Percentiles rank a stretch among this genome's conserved stretches.
Conservation (phyloP, 306 rosid species). For the Benincasa hispida region DNA sequence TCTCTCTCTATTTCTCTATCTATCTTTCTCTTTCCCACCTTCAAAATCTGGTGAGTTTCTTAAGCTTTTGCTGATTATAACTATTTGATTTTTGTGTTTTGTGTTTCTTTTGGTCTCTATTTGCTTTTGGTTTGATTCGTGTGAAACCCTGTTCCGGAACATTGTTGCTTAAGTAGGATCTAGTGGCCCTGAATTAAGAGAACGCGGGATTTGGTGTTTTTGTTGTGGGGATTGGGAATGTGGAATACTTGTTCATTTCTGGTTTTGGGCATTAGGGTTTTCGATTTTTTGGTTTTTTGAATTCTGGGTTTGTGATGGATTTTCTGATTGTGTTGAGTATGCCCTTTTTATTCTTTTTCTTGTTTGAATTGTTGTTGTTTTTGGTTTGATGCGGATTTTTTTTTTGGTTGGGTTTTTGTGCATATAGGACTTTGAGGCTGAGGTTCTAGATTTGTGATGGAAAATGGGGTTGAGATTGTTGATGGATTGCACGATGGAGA, state of each 20-base stretch:
- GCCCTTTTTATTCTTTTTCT: neutral
- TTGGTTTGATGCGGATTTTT: neutral
- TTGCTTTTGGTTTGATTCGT: conserved; percentile 4
- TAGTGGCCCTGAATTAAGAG: neutral
- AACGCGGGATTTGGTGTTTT: neutral
- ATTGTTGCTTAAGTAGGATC: conserved; percentile 1
- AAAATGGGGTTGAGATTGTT: conserved; percentile 31
- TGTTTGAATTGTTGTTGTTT: neutral
- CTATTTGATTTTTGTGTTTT: neutral
- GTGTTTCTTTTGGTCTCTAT: neutral
- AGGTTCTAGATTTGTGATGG: conserved; percentile 34
- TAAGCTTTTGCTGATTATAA: neutral
- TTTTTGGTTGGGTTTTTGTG: conserved; percentile 12
- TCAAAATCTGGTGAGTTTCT: conserved; percentile 32
- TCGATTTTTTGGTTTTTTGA: conserved; percentile 3
- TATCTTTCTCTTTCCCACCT: neutral
- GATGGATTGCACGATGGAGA: conserved; percentile 27
- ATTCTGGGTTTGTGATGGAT: conserved; percentile 2
- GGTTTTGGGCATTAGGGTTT: conserved; percentile 1
- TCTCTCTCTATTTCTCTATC: conserved; percentile 9
- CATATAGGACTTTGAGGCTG: conserved; percentile 39
- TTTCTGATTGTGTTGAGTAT: neutral
- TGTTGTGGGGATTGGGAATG: neutral
- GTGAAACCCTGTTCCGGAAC: neutral
- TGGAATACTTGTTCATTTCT: neutral